Conservation (phyloP, 176 grass and related monocot genomes). For the Coix lacrymajobi region DNA sequence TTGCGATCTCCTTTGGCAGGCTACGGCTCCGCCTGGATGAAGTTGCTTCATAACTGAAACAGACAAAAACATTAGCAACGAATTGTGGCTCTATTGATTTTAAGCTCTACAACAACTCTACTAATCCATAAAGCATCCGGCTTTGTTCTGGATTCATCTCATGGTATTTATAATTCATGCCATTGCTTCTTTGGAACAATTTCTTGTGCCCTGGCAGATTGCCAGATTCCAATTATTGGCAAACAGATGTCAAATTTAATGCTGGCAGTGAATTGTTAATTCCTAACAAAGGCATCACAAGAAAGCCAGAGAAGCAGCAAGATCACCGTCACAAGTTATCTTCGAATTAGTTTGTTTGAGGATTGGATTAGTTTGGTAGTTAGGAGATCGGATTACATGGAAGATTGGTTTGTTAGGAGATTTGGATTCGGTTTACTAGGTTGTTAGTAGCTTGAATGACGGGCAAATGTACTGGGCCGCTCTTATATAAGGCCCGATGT, state of each 20-base stretch:
- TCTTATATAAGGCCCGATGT: too few relatives aligned
- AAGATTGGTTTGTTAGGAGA: not conserved
- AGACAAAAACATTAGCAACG: not conserved
- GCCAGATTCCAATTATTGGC: not conserved
- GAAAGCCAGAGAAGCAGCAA: too few relatives aligned
- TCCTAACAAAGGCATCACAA: too few relatives aligned
- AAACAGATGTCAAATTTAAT: not conserved
- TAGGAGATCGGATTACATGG: not conserved
- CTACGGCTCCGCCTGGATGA: slow-evolving; percentile 74
- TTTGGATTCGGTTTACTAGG: not conserved
- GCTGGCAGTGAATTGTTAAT: not conserved
- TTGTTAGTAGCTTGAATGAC: too few relatives aligned
- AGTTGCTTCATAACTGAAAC: slow-evolving; percentile 90
- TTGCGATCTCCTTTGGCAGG: slow-evolving; percentile 67
- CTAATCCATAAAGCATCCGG: not conserved
- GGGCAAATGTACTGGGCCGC: too few relatives aligned
- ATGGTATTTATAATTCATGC: not conserved
- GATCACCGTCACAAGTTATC: too few relatives aligned
- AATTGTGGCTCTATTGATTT: not conserved
- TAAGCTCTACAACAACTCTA: not conserved
- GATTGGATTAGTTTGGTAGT: too few relatives aligned
- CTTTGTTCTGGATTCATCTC: not conserved
- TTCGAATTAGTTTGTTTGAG: too few relatives aligned
- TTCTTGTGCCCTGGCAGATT: not conserved
- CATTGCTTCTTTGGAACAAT: not conserved